Evolutionary conservation across 1,139 yeast genomes (phyloP).

Genomic region (Yamadazyma conglobata): DNA sequence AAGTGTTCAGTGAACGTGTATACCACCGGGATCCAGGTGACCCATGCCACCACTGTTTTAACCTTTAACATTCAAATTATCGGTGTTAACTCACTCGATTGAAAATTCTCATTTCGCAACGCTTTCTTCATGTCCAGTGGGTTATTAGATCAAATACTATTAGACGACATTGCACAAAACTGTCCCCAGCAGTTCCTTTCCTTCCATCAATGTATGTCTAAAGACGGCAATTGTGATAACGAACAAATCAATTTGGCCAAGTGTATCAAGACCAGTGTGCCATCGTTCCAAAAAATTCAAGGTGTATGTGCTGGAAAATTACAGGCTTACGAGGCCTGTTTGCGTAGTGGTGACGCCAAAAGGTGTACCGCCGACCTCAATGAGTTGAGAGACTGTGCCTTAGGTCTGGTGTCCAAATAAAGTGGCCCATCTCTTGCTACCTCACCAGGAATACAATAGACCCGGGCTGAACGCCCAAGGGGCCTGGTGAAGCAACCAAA

Average conservation of each 20-base stretch:
- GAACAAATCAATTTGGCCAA: constrained; percentile 51
- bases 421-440: neutral
- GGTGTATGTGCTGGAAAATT: constrained; percentile 53
- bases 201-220: constrained; percentile 62
- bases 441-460: neutral
- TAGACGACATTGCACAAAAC: constrained; percentile 51
- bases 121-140: constrained; percentile 16
- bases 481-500: too few species aligned
- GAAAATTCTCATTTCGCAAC: neutral
- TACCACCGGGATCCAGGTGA: constrained; percentile 77
- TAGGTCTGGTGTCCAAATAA: too few species aligned
- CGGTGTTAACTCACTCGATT: constrained; percentile 1
- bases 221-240: constrained; percentile 44
- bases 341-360: constrained; percentile 32
- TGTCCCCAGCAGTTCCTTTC: constrained; percentile 65
- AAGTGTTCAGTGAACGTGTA: constrained; percentile 68
- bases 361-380: constrained; percentile 36
- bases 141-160: constrained; percentile 28
- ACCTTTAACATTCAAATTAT: constrained; percentile 1
- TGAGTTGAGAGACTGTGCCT: constrained; percentile 37
- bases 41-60: constrained; percentile 25
- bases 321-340: constrained; percentile 60
- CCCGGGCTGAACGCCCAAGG: too few species aligned
- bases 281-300: constrained; percentile 62
- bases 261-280: constrained; percentile 59